phyloP scores from a whole-genome alignment of 225 moss, liverwort and hornwort genomes.

The Sphagnum tenellum region DNA sequence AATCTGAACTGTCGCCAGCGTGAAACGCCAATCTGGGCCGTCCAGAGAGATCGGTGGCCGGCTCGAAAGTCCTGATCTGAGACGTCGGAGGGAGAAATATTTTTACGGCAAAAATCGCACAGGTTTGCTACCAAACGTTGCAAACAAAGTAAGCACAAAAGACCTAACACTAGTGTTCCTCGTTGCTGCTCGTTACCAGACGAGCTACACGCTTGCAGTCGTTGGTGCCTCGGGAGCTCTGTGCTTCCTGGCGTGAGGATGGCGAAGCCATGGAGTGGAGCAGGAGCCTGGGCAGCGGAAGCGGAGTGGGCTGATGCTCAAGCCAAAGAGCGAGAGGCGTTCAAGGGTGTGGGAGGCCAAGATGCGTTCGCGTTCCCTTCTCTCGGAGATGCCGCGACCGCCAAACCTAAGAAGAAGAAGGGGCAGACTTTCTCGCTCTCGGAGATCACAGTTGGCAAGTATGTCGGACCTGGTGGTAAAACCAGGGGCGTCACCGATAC shows the following conservation, averaged over 20 bases:
- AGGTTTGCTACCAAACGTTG: too few relatives aligned
- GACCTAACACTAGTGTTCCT: too few relatives aligned
- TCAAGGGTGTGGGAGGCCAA: slow-evolving; percentile 41
- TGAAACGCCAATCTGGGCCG: too few relatives aligned
- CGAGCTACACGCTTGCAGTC: too few relatives aligned
- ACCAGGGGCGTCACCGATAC: slow-evolving; percentile 53
- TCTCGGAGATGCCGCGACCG: slow-evolving; percentile 54
- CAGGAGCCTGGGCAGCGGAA: slow-evolving; percentile 95
- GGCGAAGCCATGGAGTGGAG: slow-evolving; percentile 79
- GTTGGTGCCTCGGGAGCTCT: too few relatives aligned
- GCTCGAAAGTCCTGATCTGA: too few relatives aligned
- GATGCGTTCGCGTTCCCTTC: slow-evolving; percentile 85
- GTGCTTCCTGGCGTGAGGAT: slow-evolving; percentile 13
- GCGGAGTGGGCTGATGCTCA: slow-evolving; percentile 92
- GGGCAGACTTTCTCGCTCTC: slow-evolving; percentile 49
- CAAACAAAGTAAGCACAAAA: too few relatives aligned
- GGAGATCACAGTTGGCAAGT: slow-evolving; percentile 76
- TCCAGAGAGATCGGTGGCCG: too few relatives aligned
- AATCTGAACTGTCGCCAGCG: too few relatives aligned
- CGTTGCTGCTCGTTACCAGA: too few relatives aligned
- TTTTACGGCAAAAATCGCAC: too few relatives aligned
- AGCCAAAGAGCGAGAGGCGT: slow-evolving; percentile 54
- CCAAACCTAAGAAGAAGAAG: slow-evolving; percentile 86
- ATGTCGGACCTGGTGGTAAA: slow-evolving; percentile 83
- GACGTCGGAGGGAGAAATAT: too few relatives aligned